Evolutionary conservation across 2,329 filamentous ascomycete genomes (phyloP), one percentile per base, ranked within the genome.

Genomic region (Chrysosporium keratinophilum): DNA sequence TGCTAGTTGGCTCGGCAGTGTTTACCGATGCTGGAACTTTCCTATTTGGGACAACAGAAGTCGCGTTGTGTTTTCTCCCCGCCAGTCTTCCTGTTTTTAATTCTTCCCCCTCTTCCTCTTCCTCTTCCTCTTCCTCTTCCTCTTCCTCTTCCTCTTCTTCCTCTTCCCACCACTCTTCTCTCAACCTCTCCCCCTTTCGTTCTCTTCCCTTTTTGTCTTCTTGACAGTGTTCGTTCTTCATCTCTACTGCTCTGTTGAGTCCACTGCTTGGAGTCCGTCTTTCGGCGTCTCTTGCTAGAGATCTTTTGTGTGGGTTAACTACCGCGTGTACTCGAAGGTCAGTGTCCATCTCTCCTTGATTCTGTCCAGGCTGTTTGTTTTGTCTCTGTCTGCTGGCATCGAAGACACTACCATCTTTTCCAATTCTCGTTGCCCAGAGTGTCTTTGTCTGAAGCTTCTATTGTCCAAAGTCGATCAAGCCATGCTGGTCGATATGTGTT

Each of bases 101-200:
- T 9, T 19, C 6, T 19, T 52, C 28, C 19, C 37, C 28, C 20
- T 37, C 31, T 37, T 40, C 35, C 46, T 33, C 45, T 48, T n/a
- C n/a, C 50, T 50, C 46, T 47, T 49, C 44, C 43, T 55, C 52
- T 35, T 56, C 47, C 37, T 57, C 34, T 43, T 50, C 41, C 44
- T 56, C 52, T 37, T 54, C 45, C 40, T 56, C 39, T 46, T 50
- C 39, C 42, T 56, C 46, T 50, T 49, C 52, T 28, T 52, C 43
- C 19, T 34, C 31, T 54, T 43, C n/a, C 31, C 37, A n/a, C 12
- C 40, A 50, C 33, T 37, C 39, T 20, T 51, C 44, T 50, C 34
- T 46, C 35, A 19, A n/a, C 50, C 40, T 51, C 42, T 49, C 34
- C 44, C 50, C 48, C 45, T 31, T 19, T 50, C 44, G 20, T 14